Evolutionary conservation across 1,139 yeast genomes (phyloP).

Genomic region (Protomyces arabidopsidicola): DNA sequence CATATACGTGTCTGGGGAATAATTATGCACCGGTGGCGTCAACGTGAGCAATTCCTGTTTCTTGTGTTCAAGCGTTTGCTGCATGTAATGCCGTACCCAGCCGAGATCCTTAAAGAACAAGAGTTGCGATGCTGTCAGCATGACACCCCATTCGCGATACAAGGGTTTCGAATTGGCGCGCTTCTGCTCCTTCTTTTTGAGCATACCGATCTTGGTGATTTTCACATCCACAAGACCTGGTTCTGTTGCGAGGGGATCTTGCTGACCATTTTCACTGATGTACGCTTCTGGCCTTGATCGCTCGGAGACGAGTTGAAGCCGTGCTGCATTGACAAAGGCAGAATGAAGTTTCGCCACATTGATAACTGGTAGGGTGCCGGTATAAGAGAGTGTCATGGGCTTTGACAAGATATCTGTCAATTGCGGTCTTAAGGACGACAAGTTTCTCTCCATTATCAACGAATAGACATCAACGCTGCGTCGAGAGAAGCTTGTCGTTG

Average conservation of each 20-base stretch:
- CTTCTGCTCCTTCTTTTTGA: constrained; percentile 42
- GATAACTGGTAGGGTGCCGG: constrained; percentile 35
- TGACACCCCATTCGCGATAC: constrained; percentile 46
- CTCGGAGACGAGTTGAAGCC: constrained; percentile 41
- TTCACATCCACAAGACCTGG: constrained; percentile 44
- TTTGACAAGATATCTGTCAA: constrained; percentile 35
- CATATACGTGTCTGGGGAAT: constrained; percentile 41
- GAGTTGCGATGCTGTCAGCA: constrained; percentile 44
- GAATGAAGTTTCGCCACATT: constrained; percentile 37
- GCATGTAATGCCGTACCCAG: constrained; percentile 41
- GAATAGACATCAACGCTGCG: constrained; percentile 42
- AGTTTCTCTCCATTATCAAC: constrained; percentile 39
- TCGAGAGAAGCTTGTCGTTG: constrained; percentile 29
- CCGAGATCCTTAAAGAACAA: constrained; percentile 44
- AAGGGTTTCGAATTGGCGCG: constrained; percentile 38
- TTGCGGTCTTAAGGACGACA: constrained; percentile 41
- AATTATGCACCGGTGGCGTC: constrained; percentile 42
- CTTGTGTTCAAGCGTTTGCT: constrained; percentile 33
- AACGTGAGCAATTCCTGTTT: constrained; percentile 33
- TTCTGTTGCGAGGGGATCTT: constrained; percentile 34
- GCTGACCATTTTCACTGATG: constrained; percentile 31
- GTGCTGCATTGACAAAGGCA: constrained; percentile 39
- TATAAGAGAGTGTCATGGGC: constrained; percentile 39
- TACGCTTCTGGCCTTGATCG: constrained; percentile 43
- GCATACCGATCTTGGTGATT: constrained; percentile 43